Conservation (phyloP, 495 filamentous ascomycete genomes). For the Opeltia flavorubescens region DNA sequence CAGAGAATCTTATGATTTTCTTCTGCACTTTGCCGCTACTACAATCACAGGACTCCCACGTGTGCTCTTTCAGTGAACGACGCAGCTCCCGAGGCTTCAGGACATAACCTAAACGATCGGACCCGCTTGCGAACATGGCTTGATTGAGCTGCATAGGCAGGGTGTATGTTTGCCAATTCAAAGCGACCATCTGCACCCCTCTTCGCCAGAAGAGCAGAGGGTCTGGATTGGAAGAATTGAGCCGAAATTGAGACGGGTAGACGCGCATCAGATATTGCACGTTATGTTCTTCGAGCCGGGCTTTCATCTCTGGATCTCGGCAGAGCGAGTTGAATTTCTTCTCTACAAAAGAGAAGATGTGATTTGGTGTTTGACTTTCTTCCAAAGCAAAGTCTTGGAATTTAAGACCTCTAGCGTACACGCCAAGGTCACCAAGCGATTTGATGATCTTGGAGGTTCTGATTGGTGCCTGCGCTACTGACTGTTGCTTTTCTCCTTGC, state of each 20-base stretch:
- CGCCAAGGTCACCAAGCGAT: conserved; percentile 68
- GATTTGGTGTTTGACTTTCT: conserved; percentile 75
- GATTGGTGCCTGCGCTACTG: conserved; percentile 37
- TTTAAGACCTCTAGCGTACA: conserved; percentile 80
- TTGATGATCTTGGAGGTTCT: conserved; percentile 75
- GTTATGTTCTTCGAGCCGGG: conserved; percentile 73
- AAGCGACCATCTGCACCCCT: conserved; percentile 89
- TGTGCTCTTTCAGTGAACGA: conserved; percentile 12
- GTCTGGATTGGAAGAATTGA: conserved; percentile 83
- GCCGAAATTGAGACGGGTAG: conserved; percentile 68
- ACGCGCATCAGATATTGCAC: conserved; percentile 84
- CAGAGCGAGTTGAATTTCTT: conserved; percentile 65
- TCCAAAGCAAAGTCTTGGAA: conserved; percentile 58
- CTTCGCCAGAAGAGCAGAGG: conserved; percentile 84
- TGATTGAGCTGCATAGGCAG: conserved; percentile 89
- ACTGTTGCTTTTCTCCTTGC: conserved; percentile 15
- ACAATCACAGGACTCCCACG: conserved; percentile 9
- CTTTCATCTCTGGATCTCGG: conserved; percentile 55
- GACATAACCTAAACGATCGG: conserved; percentile 79
- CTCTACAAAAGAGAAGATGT: conserved; percentile 88
- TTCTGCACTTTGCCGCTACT: conserved; percentile 46
- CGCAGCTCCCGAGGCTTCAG: conserved; percentile 82
- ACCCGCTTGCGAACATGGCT: conserved; percentile 93
- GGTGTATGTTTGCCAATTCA: conserved; percentile 98
- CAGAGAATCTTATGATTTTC: conserved; percentile 65